Evolutionary conservation across 805 yeast species (phyloP).

Genomic region (Metschnikowia picachoensis): DNA sequence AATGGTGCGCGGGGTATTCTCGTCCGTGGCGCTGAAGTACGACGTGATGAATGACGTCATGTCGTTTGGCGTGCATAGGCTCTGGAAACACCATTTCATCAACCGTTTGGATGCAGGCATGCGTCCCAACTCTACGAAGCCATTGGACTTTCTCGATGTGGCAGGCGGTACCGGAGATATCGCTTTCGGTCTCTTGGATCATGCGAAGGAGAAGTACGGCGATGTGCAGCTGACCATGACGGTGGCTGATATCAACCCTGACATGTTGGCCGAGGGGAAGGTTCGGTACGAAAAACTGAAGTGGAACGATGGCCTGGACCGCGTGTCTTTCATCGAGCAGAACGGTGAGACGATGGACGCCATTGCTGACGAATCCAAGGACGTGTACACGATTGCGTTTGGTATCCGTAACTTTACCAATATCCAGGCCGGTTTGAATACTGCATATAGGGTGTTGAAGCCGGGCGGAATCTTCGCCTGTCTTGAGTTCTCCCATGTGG

Average conservation of each 20-base stretch:
- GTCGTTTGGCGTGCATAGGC: constrained; percentile 92
- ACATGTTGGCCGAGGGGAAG: constrained; percentile 92
- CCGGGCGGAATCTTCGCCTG: constrained; percentile 99
- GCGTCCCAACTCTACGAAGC: constrained; percentile 76
- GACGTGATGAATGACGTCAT: constrained; percentile 98
- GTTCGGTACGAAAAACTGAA: constrained; percentile 59
- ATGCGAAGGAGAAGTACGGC: constrained; percentile 73
- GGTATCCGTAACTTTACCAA: constrained; percentile 97
- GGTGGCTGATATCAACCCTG: constrained; percentile 91
- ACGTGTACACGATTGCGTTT: constrained; percentile 92
- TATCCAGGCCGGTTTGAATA: constrained; percentile 85
- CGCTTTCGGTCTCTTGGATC: constrained; percentile 91
- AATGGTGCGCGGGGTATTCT: constrained; percentile 81
- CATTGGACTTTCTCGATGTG: constrained; percentile 86
- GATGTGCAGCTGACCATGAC: constrained; percentile 81
- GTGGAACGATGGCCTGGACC: constrained; percentile 54
- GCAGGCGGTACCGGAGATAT: constrained; percentile 99
- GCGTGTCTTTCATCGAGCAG: constrained; percentile 82
- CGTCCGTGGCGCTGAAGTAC: constrained; percentile 90
- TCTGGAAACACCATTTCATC: constrained; percentile 93
- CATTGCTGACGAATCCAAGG: constrained; percentile 84
- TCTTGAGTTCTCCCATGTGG: constrained; percentile 90
- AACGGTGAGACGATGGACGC: constrained; percentile 88
- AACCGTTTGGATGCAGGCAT: constrained; percentile 86
- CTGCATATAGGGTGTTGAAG: constrained; percentile 93